Base-by-base conservation (phyloP, 768 basidiomycete genomes). In the Mycena galopus region DNA sequence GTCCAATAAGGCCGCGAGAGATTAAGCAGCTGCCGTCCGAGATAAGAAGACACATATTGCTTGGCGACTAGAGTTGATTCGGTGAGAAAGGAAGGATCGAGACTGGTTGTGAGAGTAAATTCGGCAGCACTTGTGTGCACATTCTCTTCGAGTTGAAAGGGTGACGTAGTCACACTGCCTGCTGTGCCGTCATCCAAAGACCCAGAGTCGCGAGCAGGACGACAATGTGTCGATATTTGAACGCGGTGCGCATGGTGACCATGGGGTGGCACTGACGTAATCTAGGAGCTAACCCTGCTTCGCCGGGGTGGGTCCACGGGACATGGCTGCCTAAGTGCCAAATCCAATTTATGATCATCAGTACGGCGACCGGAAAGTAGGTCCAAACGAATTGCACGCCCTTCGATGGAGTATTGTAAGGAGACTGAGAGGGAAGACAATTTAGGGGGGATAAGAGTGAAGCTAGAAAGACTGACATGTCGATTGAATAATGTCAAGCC, bases 321-420 rank as follows among this genome's bases (percentile, higher is more conserved):
- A 72, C 63, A 72, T 47, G 6, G 50, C 63, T 25, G 70, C 55
- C 70, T 65, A 72, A 2, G 70, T 64, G 19, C 57, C 64, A 66
- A 33, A 72, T 50, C 70, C 63, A 72, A 6, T 66, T 33, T 4
- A 72, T 58, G 37, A 72, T 19, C 64, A 72, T 66, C 2, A 72
- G 17, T 29, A 61, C 16, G 16, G 9, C 56, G 27, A 67, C 65
- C 2, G 70, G 70, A 30, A 27, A 33, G 17, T 72, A 72, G 1
- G 70, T 72, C n/a, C n/a, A n/a, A n/a, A n/a, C n/a, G n/a, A n/a
- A n/a, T n/a, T n/a, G n/a, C n/a, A n/a, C n/a, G n/a, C n/a, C n/a
- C n/a, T n/a, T n/a, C n/a, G n/a, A n/a, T n/a, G n/a, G n/a, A n/a
- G n/a, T n/a, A n/a, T n/a, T n/a, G n/a, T n/a, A n/a, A n/a, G n/a